Evolutionary conservation across 257 asterid species (phyloP).

Genomic region (Avicennia marina): DNA sequence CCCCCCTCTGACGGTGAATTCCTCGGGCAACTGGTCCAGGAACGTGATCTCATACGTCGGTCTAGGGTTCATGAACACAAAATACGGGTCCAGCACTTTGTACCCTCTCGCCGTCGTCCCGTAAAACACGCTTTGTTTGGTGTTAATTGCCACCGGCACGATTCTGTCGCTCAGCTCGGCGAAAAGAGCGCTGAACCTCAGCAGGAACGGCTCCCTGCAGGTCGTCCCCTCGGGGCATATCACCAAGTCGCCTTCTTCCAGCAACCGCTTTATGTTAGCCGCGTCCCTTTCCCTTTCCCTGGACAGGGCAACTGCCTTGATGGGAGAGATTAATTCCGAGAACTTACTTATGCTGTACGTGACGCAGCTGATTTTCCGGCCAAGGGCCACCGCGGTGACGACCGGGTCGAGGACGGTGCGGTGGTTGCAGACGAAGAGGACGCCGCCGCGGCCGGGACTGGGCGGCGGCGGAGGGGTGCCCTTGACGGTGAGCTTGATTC

Average conservation of each 20-base stretch:
- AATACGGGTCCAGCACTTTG: slow-evolving; percentile 67
- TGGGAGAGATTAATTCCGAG: slow-evolving; percentile 73
- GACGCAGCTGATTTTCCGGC: slow-evolving; percentile 80
- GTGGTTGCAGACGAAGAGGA: slow-evolving; percentile 83
- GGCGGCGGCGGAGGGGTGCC: slow-evolving; percentile 92
- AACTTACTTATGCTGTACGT: slow-evolving; percentile 77
- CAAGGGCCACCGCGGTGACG: slow-evolving; percentile 71
- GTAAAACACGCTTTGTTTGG: slow-evolving; percentile 62
- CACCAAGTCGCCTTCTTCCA: slow-evolving; percentile 74
- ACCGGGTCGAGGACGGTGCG: slow-evolving; percentile 79
- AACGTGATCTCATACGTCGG: slow-evolving; percentile 80
- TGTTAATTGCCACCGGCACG: slow-evolving; percentile 76
- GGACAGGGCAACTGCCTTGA: slow-evolving; percentile 70
- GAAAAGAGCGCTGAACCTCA: slow-evolving; percentile 75
- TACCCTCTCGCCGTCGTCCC: slow-evolving; percentile 80
- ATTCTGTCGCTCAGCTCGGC: slow-evolving; percentile 80
- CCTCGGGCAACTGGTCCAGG: slow-evolving; percentile 55
- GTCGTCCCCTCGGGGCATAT: slow-evolving; percentile 91
- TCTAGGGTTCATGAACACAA: slow-evolving; percentile 84
- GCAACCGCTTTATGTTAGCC: slow-evolving; percentile 45
- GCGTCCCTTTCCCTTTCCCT: slow-evolving; percentile 78
- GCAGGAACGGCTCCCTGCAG: slow-evolving; percentile 68
- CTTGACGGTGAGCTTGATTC: slow-evolving; percentile 63
- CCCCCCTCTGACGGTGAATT: slow-evolving; percentile 53
- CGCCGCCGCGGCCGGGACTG: slow-evolving; percentile 45